Percentiles rank a stretch among this genome's conserved stretches.
Evolutionary conservation across 768 basidiomycete species (phyloP).

Genomic region (Suillus subalutaceus): DNA sequence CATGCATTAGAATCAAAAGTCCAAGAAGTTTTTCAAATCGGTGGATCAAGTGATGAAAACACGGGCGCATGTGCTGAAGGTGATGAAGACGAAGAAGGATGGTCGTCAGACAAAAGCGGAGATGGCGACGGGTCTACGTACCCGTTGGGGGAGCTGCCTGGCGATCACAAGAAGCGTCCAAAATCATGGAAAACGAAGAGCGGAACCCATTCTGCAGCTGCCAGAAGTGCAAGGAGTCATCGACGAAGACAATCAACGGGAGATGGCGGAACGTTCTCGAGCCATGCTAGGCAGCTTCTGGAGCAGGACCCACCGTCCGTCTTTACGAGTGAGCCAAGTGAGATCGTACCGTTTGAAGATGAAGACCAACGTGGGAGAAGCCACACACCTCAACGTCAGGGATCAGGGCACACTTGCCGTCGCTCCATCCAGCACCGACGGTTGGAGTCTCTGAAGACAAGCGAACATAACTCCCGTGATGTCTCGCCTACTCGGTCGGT

Average conservation of each 20-base stretch:
- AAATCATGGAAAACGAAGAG: conserved; percentile 26
- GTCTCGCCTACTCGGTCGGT: conserved; percentile 51
- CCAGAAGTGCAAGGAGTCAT: conserved; percentile 13
- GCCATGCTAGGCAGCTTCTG: conserved; percentile 12
- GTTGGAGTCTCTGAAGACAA: conserved; percentile 30
- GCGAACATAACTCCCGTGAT: conserved; percentile 34
- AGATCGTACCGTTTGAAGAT: conserved; percentile 10
- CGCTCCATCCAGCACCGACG: conserved; percentile 31
- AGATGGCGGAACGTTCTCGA: conserved; percentile 18
- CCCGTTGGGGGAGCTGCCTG: conserved; percentile 13
- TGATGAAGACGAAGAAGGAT: conserved; percentile 58
- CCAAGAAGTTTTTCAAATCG: conserved; percentile 12
- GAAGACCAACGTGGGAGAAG: conserved; percentile 29
- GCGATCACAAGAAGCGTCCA: conserved; percentile 27
- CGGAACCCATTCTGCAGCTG: conserved; percentile 6
- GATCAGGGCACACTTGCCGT: conserved; percentile 17
- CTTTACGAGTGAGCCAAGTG: not conserved
- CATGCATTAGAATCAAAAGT: conserved; percentile 19
- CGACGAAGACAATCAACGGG: conserved; percentile 18
- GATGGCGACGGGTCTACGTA: conserved; percentile 20
- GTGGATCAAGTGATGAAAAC: conserved; percentile 15
- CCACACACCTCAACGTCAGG: conserved; percentile 16
- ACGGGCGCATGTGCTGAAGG: conserved; percentile 13
- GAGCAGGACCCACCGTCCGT: not conserved
- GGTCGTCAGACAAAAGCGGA: conserved; percentile 60